phyloP scores from a whole-genome alignment of 192 early-diverging fungal genomes.

The Coemansia sp. region DNA sequence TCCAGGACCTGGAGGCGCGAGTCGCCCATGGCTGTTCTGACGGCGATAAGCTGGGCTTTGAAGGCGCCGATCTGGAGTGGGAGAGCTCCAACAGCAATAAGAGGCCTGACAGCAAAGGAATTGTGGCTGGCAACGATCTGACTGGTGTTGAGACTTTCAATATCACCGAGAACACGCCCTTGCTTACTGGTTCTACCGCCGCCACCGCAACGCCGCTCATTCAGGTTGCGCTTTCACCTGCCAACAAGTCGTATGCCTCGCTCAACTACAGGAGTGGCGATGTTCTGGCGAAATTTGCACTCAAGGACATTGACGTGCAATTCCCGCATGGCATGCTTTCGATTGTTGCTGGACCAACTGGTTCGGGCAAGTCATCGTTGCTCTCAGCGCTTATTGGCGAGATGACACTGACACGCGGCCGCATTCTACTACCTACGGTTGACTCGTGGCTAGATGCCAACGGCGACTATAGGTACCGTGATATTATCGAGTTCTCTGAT shows the following conservation, averaged over 20 bases:
- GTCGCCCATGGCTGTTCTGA: slow-evolving; percentile 4
- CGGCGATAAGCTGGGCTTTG: slow-evolving; percentile 22
- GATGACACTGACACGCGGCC: slow-evolving; percentile 51
- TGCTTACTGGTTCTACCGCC: slow-evolving; percentile 2
- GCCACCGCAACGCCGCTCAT: not conserved
- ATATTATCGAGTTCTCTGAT: slow-evolving; percentile 48
- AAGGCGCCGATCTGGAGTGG: slow-evolving; percentile 37
- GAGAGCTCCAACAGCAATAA: not conserved
- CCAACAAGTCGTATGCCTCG: not conserved
- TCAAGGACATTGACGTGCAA: slow-evolving; percentile 61
- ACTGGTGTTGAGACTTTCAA: not conserved
- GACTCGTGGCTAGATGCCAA: not conserved
- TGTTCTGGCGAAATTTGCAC: slow-evolving; percentile 46
- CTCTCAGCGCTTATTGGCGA: slow-evolving; percentile 81
- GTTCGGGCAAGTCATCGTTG: slow-evolving; percentile 82
- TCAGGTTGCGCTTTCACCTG: not conserved
- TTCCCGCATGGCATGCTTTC: slow-evolving; percentile 71
- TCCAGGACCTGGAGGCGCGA: slow-evolving; percentile 54
- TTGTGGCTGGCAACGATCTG: not conserved
- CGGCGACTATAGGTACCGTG: slow-evolving; percentile 37
- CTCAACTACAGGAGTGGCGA: not conserved
- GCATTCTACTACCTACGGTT: slow-evolving; percentile 27
- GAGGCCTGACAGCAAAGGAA: slow-evolving; percentile 4
- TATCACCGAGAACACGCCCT: not conserved
- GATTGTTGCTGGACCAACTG: slow-evolving; percentile 88